Base-by-base conservation (phyloP, 129 eudicot genomes). In the Apium graveolens region DNA sequence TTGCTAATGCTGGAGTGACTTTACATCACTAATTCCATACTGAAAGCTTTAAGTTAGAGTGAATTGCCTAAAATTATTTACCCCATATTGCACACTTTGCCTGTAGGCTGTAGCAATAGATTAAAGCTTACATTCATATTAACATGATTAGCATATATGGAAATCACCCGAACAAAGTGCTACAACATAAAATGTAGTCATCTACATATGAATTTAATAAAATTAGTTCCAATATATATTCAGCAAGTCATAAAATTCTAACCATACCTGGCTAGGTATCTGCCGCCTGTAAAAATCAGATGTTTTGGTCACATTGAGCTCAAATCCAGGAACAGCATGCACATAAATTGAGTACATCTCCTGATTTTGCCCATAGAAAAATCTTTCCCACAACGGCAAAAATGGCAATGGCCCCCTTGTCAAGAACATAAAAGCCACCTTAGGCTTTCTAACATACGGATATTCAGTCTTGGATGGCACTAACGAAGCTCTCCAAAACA, bases 311-410 rank as follows among this genome's bases (percentile, higher is more conserved):
- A 91, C 90, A 85, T 83, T 42, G 48, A 89, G 89, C 81, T 82
- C 76, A 77, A 78, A 89, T 27, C 84, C 87, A n/a, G 97, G 93
- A 78, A 68, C 75, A 10, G 93, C 74, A 77, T 94, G 98, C 78
- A 91, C 84, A 86, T 89, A 94, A 74, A 94, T 83, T 1, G 97
- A 94, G 78, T 78, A 94, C 82, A 78, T 73, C 16, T 78, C 82
- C 72, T 14, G 82, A 88, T 85, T 86, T 71, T 91, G 88, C 32
- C 88, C 96, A 45, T 73, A 39, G 51, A 91, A 94, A 78, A 94
- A 91, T 81, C 91, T 94, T 84, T 94, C 98, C 97, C 98, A 94
- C 88, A 91, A 84, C 0, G 91, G 96, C 86, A 94, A 83, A 76
- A 94, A 75, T 0, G 98, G 98, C 86, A 94, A 81, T 5, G 87